Evolutionary conservation across 768 basidiomycete genomes (phyloP).

Genomic region (Phylloporus rhodoxanthus): DNA sequence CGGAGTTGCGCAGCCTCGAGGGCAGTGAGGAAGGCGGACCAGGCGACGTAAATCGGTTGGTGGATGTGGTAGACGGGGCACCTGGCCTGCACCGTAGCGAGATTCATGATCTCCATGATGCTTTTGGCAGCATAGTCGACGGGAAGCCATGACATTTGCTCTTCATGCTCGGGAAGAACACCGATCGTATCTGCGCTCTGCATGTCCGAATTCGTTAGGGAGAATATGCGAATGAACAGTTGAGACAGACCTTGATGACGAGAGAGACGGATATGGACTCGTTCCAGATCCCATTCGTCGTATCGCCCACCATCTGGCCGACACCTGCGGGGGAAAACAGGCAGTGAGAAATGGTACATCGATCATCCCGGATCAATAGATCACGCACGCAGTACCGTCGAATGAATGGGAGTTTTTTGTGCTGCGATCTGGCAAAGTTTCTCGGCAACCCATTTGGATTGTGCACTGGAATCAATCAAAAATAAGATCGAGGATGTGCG

Average conservation of each 20-base stretch:
- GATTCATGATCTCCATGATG: constrained; percentile 40
- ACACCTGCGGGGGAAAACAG: constrained; percentile 31
- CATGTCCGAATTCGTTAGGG: background rate
- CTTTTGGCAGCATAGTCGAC: constrained; percentile 46
- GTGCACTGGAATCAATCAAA: constrained; percentile 12
- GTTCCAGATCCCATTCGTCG: constrained; percentile 46
- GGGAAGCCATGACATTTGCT: constrained; percentile 43
- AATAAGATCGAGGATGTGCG: too few relatives aligned
- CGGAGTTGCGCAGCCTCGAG: constrained; percentile 34
- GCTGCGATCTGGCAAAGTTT: constrained; percentile 44
- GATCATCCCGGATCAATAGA: background rate
- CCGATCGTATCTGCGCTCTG: constrained; percentile 38
- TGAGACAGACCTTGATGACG: constrained; percentile 24
- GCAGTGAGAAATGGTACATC: background rate
- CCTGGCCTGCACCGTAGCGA: background rate
- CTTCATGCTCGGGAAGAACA: constrained; percentile 28
- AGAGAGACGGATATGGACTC: constrained; percentile 39
- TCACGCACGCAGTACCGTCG: constrained; percentile 19
- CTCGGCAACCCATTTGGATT: constrained; percentile 50
- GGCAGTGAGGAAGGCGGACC: constrained; percentile 37
- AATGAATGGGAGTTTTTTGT: constrained; percentile 17
- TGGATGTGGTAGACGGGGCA: constrained; percentile 24
- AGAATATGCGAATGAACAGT: background rate
- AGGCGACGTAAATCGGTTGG: constrained; percentile 19
- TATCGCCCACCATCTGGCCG: constrained; percentile 54